Base-by-base conservation (phyloP, 352 stramenopile species). In the Lagenidium sp. region DNA sequence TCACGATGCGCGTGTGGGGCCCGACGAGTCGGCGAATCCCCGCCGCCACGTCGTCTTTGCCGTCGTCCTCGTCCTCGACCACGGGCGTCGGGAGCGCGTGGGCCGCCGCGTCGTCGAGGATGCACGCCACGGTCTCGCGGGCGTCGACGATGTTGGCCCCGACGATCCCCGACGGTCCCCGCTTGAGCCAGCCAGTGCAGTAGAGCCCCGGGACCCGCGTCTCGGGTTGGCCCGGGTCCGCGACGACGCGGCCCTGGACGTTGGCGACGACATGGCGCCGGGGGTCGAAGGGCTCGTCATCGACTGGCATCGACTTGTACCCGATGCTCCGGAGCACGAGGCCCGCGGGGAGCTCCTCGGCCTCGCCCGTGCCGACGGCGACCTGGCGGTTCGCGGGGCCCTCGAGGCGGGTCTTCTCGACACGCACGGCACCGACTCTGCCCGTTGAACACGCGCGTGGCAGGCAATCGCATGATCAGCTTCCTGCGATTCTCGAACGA, bases 111-210 rank as follows among this genome's bases (percentile, higher is more conserved):
- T 98, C 96, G 21, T 95, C 70, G 10, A 98, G 50, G 11, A 99
- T 93, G 12, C 83, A 85, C 16, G 65, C 65, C 1, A 98, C 95
- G 3, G 95, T 98, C 53, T 98, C 95, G 13, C 88, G 93, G 6
- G 96, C 95, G 63, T 98, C 94, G 10, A 85, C 57, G 56, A 99
- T 99, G 65, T 99, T 99, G 22, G 94, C 96, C 13, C 95, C 96
- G 45, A 99, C 98, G 53, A 99, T 99, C 0, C 97, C 97, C 18
- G 72, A 89, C 8, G 97, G 95, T 5, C 97, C 96, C 43, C 97
- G 86, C 68, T 99, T 98, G 19, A 98, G 77, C 97, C 97, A 99
- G 3, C 97, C 97, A 18, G 88, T 77, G 48, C 92, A 96, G 64
- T 99, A 99, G 23, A 99, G 53, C 0, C 93, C 90, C 39, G 70